phyloP scores from a whole-genome alignment of 192 early-diverging fungal genomes.

The Haplosporangium gracile region DNA sequence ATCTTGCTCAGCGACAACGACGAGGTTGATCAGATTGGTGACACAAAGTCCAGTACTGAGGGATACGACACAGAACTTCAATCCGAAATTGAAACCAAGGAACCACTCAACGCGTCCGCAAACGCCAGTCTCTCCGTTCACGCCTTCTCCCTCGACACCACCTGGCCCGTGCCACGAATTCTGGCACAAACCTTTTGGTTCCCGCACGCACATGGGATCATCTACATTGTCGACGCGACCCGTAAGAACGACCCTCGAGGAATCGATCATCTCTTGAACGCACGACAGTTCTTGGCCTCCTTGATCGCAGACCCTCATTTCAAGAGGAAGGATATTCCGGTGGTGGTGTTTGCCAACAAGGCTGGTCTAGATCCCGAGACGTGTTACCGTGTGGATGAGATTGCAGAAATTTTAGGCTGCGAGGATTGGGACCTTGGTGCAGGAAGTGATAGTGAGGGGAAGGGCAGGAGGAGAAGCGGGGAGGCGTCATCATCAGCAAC shows the following conservation, averaged over 20 bases:
- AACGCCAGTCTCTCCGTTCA: slow-evolving; percentile 42
- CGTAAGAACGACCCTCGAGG: slow-evolving; percentile 53
- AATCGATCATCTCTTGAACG: slow-evolving; percentile 45
- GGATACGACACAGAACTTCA: not conserved
- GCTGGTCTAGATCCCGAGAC: slow-evolving; percentile 47
- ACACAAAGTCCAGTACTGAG: not conserved
- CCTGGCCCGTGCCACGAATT: slow-evolving; percentile 46
- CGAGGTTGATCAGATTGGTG: too few relatives aligned
- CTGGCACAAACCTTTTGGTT: slow-evolving; percentile 53
- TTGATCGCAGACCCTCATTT: slow-evolving; percentile 37
- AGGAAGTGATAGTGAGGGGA: not conserved
- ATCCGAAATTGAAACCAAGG: not conserved
- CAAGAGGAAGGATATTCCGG: slow-evolving; percentile 36
- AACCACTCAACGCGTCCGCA: slow-evolving; percentile 10
- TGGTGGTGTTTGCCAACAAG: slow-evolving; percentile 54
- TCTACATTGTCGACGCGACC: slow-evolving; percentile 53
- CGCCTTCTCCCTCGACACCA: slow-evolving; percentile 54
- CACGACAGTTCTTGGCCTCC: slow-evolving; percentile 38
- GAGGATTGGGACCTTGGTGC: slow-evolving; percentile 37
- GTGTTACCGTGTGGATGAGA: slow-evolving; percentile 51
- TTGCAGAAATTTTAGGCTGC: slow-evolving; percentile 55
- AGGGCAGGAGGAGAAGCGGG: not conserved
- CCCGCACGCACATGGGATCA: slow-evolving; percentile 45
- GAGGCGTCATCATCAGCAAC: not conserved
- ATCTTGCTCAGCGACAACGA: not conserved